phyloP scores from a whole-genome alignment of 2,329 filamentous ascomycete genomes.

The Fusarium solani-melongenae region DNA sequence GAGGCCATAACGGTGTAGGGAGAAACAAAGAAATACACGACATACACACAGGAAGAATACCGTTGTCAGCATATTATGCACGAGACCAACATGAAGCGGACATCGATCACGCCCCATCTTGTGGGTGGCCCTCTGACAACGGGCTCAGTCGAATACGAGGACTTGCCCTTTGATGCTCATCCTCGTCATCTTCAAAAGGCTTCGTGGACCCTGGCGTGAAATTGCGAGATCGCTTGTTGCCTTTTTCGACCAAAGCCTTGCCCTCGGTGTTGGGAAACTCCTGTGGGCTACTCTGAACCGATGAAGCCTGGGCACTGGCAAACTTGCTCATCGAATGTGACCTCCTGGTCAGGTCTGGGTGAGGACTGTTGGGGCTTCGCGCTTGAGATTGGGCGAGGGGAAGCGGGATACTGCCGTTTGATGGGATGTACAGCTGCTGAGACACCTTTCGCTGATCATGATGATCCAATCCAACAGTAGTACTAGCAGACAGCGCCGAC shows the following conservation, averaged over 20 bases:
- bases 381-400: constrained; percentile 22
- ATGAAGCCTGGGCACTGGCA: background rate
- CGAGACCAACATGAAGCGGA: background rate
- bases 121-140: constrained; percentile 14
- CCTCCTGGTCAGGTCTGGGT: constrained; percentile 16
- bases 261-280: constrained; percentile 16
- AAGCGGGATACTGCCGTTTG: constrained; percentile 31
- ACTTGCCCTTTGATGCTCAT: constrained; percentile 53
- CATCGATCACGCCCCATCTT: background rate
- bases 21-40: background rate
- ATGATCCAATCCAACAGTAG: constrained; percentile 34
- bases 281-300: constrained; percentile 16
- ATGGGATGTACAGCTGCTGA: constrained; percentile 50
- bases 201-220: constrained; percentile 51
- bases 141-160: constrained; percentile 39
- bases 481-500: constrained; percentile 29
- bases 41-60: background rate
- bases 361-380: constrained; percentile 23
- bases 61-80: background rate
- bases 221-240: constrained; percentile 58
- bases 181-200: constrained; percentile 60
- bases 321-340: constrained; percentile 11
- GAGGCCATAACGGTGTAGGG: background rate
- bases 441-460: constrained; percentile 54
- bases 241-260: constrained; percentile 45